Conservation (phyloP, 305 asterid species). For the Lippia alba region DNA sequence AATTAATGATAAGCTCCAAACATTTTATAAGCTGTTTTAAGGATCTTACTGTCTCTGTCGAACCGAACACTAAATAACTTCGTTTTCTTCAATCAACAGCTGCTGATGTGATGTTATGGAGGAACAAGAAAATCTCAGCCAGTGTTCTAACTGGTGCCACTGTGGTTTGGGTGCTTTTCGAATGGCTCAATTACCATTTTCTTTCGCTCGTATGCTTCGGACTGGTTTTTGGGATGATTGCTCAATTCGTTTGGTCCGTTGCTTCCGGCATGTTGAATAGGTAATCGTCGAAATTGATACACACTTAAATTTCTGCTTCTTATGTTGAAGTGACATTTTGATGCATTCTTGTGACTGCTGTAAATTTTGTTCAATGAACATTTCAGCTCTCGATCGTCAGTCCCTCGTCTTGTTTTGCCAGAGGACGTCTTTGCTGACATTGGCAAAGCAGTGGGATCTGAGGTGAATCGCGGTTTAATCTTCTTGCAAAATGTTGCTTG, state of each 20-base stretch:
- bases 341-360: constrained; percentile 20
- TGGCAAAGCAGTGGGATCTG: constrained; percentile 58
- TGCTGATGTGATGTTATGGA: constrained; percentile 78
- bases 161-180: constrained; percentile 66
- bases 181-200: constrained; percentile 72
- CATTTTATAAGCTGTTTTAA: too few relatives aligned
- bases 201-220: constrained; percentile 60
- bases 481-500: constrained; percentile 71
- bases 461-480: constrained; percentile 56
- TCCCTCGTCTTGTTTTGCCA: constrained; percentile 62
- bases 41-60: too few relatives aligned
- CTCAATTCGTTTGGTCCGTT: constrained; percentile 61
- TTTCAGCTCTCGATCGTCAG: constrained; percentile 53
- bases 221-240: constrained; percentile 54
- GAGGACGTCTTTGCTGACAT: constrained; percentile 57
- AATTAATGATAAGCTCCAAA: too few relatives aligned
- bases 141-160: constrained; percentile 63
- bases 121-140: constrained; percentile 76
- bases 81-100: constrained; percentile 45
- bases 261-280: constrained; percentile 53
- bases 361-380: constrained; percentile 23
- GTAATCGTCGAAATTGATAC: constrained; percentile 25
- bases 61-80: not conserved
- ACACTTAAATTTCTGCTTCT: not conserved
- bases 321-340: constrained; percentile 7